Conservation (phyloP, 2,329 filamentous ascomycete genomes). For the Myriosclerotinia duriaeana region DNA sequence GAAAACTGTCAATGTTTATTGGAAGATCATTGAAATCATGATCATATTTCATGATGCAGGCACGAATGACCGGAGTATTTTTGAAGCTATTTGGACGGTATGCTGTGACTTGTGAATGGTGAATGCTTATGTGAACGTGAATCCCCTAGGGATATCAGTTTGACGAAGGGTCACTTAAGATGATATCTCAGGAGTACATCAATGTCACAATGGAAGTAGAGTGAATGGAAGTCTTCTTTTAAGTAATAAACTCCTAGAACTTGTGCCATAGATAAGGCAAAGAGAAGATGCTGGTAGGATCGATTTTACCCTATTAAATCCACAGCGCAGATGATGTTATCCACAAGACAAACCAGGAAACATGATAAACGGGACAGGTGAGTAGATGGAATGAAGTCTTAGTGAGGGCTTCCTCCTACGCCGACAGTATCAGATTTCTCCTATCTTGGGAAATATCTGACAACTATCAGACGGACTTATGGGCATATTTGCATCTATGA, state of each 20-base stretch:
- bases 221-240: background rate
- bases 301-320: conserved; percentile 17
- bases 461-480: conserved; percentile 7
- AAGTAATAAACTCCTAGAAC: background rate
- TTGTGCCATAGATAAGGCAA: conserved; percentile 22
- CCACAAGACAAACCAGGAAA: conserved; percentile 10
- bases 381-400: background rate
- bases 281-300: background rate
- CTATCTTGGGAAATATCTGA: background rate
- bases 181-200: background rate
- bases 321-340: conserved; percentile 8
- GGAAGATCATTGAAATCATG: background rate
- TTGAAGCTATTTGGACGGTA: background rate
- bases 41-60: conserved; percentile 4
- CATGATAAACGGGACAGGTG: background rate
- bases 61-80: background rate
- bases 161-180: background rate
- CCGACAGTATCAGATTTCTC: conserved; percentile 6
- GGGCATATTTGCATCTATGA: background rate
- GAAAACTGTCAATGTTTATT: background rate
- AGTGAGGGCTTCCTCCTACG: background rate
- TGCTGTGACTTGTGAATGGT: background rate
- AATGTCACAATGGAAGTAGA: background rate
- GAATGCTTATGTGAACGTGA: background rate
- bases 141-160: background rate